Base-by-base conservation (phyloP, 768 basidiomycete species). In the Daedaleopsis nitida region DNA sequence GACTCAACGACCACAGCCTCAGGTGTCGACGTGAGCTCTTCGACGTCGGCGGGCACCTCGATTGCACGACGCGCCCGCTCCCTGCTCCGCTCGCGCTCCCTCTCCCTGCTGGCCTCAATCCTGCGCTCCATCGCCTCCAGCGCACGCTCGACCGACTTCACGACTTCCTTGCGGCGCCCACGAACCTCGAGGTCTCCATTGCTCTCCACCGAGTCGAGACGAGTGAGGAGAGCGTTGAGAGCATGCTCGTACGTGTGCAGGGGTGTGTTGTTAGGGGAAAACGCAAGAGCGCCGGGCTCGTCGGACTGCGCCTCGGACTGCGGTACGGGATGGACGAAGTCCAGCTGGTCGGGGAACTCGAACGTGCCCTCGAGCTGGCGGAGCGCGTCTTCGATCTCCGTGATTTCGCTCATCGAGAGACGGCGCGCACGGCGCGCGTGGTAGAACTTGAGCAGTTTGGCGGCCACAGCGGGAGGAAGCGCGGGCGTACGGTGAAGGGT, bases 171-270 rank as follows among this genome's bases (percentile, higher is more conserved):
- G 64, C 89, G 70, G 56, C 66, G 73, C 21, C 72, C 71, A 51
- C 89, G 71, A 48, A 92, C 75, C 11, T 69, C 76, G 24, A 76
- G 76, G 62, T 86, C 83, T 3, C 89, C 89, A 52, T 76, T 78
- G 63, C 85, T 87, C 35, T 85, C 80, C 32, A 91, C 77, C 0
- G 77, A 79, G 66, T 91, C 89, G 24, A 91, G 77, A 61, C 79
- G 76, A 12, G 77, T 67, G 19, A 92, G 73, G 24, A 92, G 76
- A 43, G 77, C 73, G 53, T 78, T 78, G n/a, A 91, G 73, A 19
- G 81, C 79, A 65, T 89, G 80, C 65, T 86, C 83, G 72, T 88
- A 86, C 63, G 78, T 80, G 57, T 85, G 85, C 42, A 91, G 74
- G 0, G 84, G 80, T 27, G 83, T 80, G 70, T 90, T 91, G 50